A percentile compares a stretch with the other conserved stretches of the same genome.
Conservation (phyloP, 139 green algal species). For the Picochlorum sp. region DNA sequence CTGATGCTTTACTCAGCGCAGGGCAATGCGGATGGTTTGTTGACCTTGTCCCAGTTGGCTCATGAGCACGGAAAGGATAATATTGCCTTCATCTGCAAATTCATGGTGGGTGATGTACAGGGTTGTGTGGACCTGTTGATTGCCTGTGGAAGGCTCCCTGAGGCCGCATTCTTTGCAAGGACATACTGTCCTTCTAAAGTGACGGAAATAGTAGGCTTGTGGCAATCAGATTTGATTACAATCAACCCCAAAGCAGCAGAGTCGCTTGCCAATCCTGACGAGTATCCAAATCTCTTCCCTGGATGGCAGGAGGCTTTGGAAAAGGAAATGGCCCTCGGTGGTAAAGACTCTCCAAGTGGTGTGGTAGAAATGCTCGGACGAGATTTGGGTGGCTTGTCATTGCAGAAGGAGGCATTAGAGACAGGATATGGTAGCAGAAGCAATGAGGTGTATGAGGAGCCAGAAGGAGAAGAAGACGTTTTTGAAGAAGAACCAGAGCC, state of each 20-base stretch:
- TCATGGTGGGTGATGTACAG: conserved; percentile 73
- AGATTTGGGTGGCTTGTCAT: not conserved
- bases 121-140: conserved; percentile 76
- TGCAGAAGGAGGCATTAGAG: not conserved
- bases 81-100: conserved; percentile 55
- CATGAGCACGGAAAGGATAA: conserved; percentile 33
- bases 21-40: conserved; percentile 31
- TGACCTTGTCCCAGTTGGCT: conserved; percentile 26
- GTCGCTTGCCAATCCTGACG: conserved; percentile 84
- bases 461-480: conserved; percentile 6
- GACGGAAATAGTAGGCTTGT: conserved; percentile 63
- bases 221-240: conserved; percentile 82
- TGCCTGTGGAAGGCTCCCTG: conserved; percentile 63
- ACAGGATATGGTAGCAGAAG: not conserved
- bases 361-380: not conserved
- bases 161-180: conserved; percentile 93
- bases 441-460: not conserved
- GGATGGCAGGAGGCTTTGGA: conserved; percentile 69
- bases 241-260: conserved; percentile 95
- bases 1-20: conserved; percentile 69
- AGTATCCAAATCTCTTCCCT: conserved; percentile 96
- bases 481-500: not conserved
- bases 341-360: not conserved
- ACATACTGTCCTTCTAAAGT: conserved; percentile 81
- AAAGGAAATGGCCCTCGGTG: conserved; percentile 41